These are phyloP conservation scores for Inonotus obliquus DNA, from an alignment of 1,284 basidiomycete genomes.

Conservation along the genomic window DNA sequence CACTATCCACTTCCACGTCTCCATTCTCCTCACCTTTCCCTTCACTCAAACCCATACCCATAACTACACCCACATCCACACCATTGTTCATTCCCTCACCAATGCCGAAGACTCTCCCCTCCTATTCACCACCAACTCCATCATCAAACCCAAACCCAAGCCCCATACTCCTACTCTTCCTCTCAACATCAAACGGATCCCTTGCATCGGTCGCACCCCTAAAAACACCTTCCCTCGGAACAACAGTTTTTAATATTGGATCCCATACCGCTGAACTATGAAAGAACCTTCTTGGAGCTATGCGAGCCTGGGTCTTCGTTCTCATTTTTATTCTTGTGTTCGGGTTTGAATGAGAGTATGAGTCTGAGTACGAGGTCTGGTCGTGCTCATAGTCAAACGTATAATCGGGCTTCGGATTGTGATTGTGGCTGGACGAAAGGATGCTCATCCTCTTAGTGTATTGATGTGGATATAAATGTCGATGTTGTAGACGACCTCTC, in stretches of 20 bases:
- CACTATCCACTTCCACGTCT: background rate
- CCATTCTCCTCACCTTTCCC: background rate
- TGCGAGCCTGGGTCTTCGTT: background rate
- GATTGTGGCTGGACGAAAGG: slow-evolving; percentile 45
- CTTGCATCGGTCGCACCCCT: background rate
- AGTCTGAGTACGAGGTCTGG: background rate
- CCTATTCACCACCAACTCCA: too few relatives aligned
- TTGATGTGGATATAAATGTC: slow-evolving; percentile 28
- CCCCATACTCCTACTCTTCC: background rate
- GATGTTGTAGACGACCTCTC: slow-evolving; percentile 29
- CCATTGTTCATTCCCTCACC: background rate
- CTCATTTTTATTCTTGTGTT: background rate
- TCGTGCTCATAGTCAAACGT: background rate
- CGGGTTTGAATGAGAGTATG: background rate
- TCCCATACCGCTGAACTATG: slow-evolving; percentile 44
- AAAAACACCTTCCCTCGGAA: slow-evolving; percentile 7
- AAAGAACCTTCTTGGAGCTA: slow-evolving; percentile 55
- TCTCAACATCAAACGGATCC: background rate
- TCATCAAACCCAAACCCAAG: background rate
- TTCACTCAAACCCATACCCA: too few relatives aligned
- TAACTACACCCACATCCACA: background rate
- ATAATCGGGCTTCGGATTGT: background rate
- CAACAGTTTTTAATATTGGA: slow-evolving; percentile 16
- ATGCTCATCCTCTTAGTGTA: slow-evolving; percentile 60
- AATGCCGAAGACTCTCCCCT: too few relatives aligned